Evolutionary conservation across 345 rosid genomes (phyloP), one percentile per base, ranked within the genome.

Genomic region (Eucalyptus decipiens): DNA sequence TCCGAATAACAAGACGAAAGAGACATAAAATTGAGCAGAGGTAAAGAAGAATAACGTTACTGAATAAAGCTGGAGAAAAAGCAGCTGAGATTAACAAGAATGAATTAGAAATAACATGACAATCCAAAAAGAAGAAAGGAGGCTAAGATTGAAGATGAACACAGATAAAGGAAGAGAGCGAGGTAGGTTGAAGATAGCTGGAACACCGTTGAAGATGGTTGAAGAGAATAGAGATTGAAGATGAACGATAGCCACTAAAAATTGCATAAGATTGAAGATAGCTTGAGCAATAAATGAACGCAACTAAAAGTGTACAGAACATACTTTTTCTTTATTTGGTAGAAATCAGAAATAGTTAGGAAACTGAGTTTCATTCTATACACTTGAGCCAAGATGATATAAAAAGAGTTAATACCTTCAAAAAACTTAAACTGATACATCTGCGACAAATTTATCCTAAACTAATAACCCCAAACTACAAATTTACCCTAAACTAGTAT

Each of bases 381-480:
- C 80, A 69, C 32, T 10, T 34, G 81, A 34, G 81, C 14, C 45
- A 19, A 37, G 26, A 37, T 37, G 81, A 52, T 52, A 21, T 19
- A 52, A 52, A 52, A 52, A 8, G 1, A 26, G 58, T 52, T 52
- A 52, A 21, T 52, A 21, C 1, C 2, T 5, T 52, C 10, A 21
- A 52, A 52, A 52, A 52, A 8, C 26, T 52, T 52, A 52, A 21
- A 52, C 0, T 21, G 5, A 4, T 52, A 8, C 26, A 52, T 11
- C 0, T 21, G 2, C 21, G 11, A 52, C 2, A 52, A 52, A 21
- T 21, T 52, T 52, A 52, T 2, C 11, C 1, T 0, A 52, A 52
- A 52, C 5, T 52, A 52, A 52, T 52, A 52, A 19, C 2, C 9
- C 24, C 1, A 52, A 52, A 52, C 24, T 52, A 52, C 58, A 52